Conservation (phyloP, 805 yeast genomes). For the Nakazawaea wyomingensis region DNA sequence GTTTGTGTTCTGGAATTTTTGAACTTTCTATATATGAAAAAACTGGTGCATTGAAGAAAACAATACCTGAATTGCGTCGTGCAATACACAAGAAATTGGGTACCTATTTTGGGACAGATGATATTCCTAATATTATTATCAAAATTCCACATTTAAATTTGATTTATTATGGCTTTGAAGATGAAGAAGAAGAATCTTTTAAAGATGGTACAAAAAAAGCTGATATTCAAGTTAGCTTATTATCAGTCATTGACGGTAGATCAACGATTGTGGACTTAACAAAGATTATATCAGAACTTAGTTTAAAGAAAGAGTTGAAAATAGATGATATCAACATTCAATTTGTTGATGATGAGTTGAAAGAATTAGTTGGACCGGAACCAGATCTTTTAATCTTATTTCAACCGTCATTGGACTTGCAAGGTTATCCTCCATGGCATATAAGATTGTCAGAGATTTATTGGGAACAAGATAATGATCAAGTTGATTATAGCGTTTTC, state of each 20-base stretch:
- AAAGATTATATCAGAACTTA: constrained; percentile 75
- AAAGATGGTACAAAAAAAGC: constrained; percentile 25
- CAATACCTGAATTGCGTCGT: constrained; percentile 50
- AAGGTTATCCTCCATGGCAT: constrained; percentile 99
- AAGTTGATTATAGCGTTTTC: constrained; percentile 78
- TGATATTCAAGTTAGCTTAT: constrained; percentile 59
- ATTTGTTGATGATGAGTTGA: constrained; percentile 67
- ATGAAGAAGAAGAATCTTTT: constrained; percentile 24
- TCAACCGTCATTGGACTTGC: constrained; percentile 82
- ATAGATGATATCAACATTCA: constrained; percentile 67
- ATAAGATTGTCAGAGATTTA: constrained; percentile 83
- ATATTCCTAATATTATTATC: constrained; percentile 57
- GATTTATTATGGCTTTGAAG: constrained; percentile 36
- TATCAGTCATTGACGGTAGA: constrained; percentile 80
- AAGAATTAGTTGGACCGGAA: constrained; percentile 78
- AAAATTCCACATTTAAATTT: constrained; percentile 64
- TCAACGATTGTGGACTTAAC: constrained; percentile 86
- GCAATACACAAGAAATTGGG: constrained; percentile 55
- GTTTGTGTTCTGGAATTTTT: constrained; percentile 80
- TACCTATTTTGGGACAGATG: constrained; percentile 68
- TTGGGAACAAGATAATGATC: constrained; percentile 83
- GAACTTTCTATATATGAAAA: constrained; percentile 72
- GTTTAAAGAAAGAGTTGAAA: constrained; percentile 52
- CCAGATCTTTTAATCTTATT: constrained; percentile 85
- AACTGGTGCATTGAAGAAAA: constrained; percentile 58